Conservation (phyloP, 1,139 yeast genomes). For the Suhomyces maxii region DNA sequence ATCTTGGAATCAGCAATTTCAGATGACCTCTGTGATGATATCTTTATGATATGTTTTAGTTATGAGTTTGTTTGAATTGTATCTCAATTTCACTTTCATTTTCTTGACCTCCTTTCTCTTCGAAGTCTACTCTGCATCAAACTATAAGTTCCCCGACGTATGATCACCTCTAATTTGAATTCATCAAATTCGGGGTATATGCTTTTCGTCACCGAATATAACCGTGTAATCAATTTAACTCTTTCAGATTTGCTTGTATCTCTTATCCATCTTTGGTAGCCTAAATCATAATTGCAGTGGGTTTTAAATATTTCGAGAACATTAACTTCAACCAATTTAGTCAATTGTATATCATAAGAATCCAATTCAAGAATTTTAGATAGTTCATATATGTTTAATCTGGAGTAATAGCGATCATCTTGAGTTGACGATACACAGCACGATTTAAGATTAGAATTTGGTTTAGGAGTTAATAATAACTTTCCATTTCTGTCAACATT, state of each 20-base stretch:
- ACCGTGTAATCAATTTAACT: slow-evolving; percentile 45
- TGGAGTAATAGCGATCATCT: slow-evolving; percentile 23
- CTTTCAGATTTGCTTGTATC: slow-evolving; percentile 63
- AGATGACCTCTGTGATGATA: no score
- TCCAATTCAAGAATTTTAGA: slow-evolving; percentile 27
- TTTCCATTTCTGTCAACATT: not conserved
- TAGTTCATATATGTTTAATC: slow-evolving; percentile 31
- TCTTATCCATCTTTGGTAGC: slow-evolving; percentile 78
- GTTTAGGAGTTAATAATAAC: not conserved
- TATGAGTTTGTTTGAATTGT: no score
- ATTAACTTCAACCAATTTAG: slow-evolving; percentile 48
- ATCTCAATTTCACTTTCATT: not conserved
- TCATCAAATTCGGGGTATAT: slow-evolving; percentile 52
- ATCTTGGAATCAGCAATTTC: no score
- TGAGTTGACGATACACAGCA: not conserved
- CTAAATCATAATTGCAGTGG: slow-evolving; percentile 66
- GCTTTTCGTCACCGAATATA: slow-evolving; percentile 46
- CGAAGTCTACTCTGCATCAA: slow-evolving; percentile 79
- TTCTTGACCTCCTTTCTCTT: slow-evolving; percentile 51
- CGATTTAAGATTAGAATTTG: not conserved
- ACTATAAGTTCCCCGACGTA: slow-evolving; percentile 76
- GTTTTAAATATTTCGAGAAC: slow-evolving; percentile 57
- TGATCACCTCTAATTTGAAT: slow-evolving; percentile 62
- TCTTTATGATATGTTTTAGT: no score
- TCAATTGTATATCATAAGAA: slow-evolving; percentile 23